phyloP scores from a whole-genome alignment of 345 rosid species.

The Turnera subulata region DNA sequence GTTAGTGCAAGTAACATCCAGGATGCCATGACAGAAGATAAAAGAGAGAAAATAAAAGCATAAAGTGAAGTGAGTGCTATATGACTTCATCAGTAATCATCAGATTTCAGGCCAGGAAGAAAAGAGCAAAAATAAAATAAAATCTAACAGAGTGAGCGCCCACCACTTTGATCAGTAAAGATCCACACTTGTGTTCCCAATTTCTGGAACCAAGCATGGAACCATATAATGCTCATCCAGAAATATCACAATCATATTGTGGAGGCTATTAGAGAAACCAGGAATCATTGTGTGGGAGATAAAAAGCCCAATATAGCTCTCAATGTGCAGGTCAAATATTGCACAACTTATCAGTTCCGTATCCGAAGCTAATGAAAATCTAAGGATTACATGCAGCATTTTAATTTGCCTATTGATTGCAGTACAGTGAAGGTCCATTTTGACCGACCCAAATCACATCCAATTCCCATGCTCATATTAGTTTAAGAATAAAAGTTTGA shows the following conservation, averaged over 20 bases:
- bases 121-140: background rate
- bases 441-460: background rate
- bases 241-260: background rate
- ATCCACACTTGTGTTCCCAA: slow-evolving; percentile 24
- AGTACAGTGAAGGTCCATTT: background rate
- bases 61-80: background rate
- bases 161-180: background rate
- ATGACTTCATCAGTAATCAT: background rate
- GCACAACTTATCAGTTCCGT: background rate
- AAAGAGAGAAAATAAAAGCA: background rate
- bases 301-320: background rate
- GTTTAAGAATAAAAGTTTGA: no score
- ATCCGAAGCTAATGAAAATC: background rate
- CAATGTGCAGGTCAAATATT: background rate
- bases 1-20: background rate
- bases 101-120: background rate
- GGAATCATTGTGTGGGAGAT: background rate
- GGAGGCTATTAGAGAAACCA: background rate
- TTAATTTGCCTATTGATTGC: background rate
- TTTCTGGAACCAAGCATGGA: slow-evolving; percentile 36
- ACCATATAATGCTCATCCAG: slow-evolving; percentile 17
- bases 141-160: background rate
- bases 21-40: background rate
- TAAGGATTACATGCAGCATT: background rate
- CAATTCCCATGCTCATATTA: background rate